phyloP scores from a whole-genome alignment of 441 rosid genomes.

The Mallotus repandus region DNA sequence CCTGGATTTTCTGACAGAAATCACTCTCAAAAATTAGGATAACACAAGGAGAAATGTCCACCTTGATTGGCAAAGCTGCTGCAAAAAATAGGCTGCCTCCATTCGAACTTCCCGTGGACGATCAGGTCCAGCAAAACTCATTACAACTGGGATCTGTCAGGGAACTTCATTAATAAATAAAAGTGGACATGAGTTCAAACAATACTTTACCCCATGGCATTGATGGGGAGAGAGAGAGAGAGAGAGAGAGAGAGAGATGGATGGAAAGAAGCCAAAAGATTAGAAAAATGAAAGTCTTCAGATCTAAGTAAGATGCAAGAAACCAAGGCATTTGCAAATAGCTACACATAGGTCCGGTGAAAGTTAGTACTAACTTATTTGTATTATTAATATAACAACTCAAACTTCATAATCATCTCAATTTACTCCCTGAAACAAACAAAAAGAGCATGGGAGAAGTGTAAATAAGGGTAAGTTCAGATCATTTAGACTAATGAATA shows the following conservation, averaged over 20 bases:
- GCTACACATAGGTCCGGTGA: background rate
- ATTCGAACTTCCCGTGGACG: slow-evolving; percentile 85
- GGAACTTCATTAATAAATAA: background rate
- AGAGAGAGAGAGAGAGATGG: background rate
- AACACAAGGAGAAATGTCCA: slow-evolving; percentile 29
- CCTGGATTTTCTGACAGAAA: slow-evolving; percentile 16
- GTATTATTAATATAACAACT: slow-evolving; percentile 6
- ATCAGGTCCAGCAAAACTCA: slow-evolving; percentile 74
- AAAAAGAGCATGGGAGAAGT: no score
- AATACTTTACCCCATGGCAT: background rate
- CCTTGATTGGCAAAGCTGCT: slow-evolving; percentile 99
- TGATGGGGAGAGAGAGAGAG: background rate
- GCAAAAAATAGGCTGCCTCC: slow-evolving; percentile 93
- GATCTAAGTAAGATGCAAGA: background rate
- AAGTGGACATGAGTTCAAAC: background rate
- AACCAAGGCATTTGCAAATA: background rate
- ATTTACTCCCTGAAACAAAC: no score
- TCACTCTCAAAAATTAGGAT: slow-evolving; percentile 8
- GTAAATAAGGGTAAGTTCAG: no score
- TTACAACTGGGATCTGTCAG: slow-evolving; percentile 77
- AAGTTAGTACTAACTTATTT: background rate
- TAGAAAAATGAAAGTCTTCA: background rate
- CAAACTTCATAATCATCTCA: background rate
- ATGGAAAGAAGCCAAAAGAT: background rate
- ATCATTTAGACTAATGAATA: no score